phyloP scores from a whole-genome alignment of 2,329 filamentous ascomycete genomes.

The Curvularia verruculosa region DNA sequence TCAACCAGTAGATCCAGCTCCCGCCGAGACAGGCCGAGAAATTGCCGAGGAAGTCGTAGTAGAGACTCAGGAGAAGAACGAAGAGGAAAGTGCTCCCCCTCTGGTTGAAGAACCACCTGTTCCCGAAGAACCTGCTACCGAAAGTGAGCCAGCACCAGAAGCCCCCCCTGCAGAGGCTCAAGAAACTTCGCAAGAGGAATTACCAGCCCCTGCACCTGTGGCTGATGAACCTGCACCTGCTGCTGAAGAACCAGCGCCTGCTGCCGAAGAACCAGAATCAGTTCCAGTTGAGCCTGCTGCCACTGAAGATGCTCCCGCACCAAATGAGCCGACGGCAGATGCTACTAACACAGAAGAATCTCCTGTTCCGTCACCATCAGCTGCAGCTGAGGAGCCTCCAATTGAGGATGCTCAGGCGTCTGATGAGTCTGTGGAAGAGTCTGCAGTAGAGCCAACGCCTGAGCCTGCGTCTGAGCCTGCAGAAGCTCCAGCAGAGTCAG shows the following conservation, averaged over 20 bases:
- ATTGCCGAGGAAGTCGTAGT: not conserved
- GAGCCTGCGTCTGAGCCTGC: not conserved
- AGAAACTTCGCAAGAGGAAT: conserved; percentile 1
- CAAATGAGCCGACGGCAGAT: conserved; percentile 3
- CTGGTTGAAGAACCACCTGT: not conserved
- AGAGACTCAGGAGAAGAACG: conserved; percentile 3
- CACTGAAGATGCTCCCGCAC: conserved; percentile 2
- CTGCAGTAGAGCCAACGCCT: not conserved
- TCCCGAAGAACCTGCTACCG: conserved; percentile 1
- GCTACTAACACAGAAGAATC: not conserved
- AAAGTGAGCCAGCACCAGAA: conserved; percentile 1
- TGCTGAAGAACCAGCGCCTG: not conserved
- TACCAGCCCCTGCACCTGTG: not conserved
- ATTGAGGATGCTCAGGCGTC: not conserved
- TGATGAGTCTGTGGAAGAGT: not conserved
- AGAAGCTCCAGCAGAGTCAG: not conserved
- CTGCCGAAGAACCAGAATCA: not conserved
- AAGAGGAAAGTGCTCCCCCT: not conserved
- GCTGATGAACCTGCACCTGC: not conserved
- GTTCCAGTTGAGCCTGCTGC: not conserved
- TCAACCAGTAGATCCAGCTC: conserved; percentile 11
- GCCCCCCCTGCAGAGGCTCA: conserved; percentile 5
- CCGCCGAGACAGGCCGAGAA: conserved; percentile 1
- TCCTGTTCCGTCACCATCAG: not conserved
- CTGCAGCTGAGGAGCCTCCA: not conserved